Base-by-base conservation (phyloP, 2,329 filamentous ascomycete genomes). In the Leptodontidium sp. region DNA sequence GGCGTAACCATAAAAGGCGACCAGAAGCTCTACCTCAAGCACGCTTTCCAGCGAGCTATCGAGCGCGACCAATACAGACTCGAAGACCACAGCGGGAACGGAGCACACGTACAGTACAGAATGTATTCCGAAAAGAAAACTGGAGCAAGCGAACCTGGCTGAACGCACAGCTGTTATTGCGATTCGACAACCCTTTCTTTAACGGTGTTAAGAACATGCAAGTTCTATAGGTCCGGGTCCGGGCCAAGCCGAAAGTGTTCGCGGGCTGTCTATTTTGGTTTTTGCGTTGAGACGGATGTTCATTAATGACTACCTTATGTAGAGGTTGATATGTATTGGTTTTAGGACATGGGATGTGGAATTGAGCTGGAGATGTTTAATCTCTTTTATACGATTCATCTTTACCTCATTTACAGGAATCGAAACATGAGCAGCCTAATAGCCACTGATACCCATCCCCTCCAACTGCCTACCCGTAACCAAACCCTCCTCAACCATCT, bases 401-500 rank as follows among this genome's bases (percentile, higher is more conserved):
- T 32, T 32, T 32, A 32, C 6, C 6, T 32, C 29, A 32, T 32
- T 32, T 32, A 32, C 29, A 32, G 6, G 29, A 3, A 32, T 3
- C 29, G 29, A 32, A 32, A 32, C 6, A 32, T 32, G 29, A 32
- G 29, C 29, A 32, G 29, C 6, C 12, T 45, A 40, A 11, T 49
- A 61, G 17, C 47, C 47, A 32, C 21, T 53, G 17, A 57, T 24
- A 32, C 38, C 50, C 62, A 57, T 57, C 29, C 24, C 21, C 12
- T 43, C 14, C 38, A 65, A 35, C 38, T 65, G 62, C 2, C n/a
- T n/a, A 14, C 17, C n/a, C 3, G 35, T 57, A 17, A 58, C 35
- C 38, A 65, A 45, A 14, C 62, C 62, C 29, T 65, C 62, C 5
- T 65, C 62, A 17, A 65, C 50, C 21, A 65, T 57, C 24, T 65